Evolutionary conservation across 176 grass and related monocot genomes (phyloP), one percentile per base, ranked within the genome.

Genomic region (Oryza glaberrima): DNA sequence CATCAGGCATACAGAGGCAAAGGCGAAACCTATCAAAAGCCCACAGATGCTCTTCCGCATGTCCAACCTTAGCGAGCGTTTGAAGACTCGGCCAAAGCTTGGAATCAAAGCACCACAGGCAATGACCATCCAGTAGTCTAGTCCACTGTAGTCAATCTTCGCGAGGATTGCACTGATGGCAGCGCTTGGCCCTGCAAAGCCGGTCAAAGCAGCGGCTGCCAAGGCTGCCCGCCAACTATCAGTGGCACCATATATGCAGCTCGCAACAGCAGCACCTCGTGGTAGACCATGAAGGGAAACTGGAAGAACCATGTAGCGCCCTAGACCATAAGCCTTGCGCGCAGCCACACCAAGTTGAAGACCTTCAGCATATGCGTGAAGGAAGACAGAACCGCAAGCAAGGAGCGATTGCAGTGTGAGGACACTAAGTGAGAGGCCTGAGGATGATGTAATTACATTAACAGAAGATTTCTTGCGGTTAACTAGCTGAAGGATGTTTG

Each of bases 81-180:
- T 91, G 52, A 98, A 94, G 43, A 98, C 86, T 5, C 70, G 88
- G 15, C 82, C 73, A 92, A 95, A 98, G 72, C 93, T 91, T 3
- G 96, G 96, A 67, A 98, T 52, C 32, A 98, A 58, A 60, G 94
- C 86, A 22, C 96, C 96, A 19, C 96, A 98, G 0, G 96, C 91
- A 32, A 95, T 87, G 51, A 95, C 93, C 96, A 98, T 95, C 87
- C 89, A 98, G 38, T 95, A 95, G 86, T 98, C 93, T 0, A 98
- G 85, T 35, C 96, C 91, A 52, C 60, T 78, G 11, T 98, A 98
- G 81, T 93, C 90, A 16, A 98, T 94, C 76, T 92, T 92, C 0
- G 93, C 83, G 13, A 98, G 83, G 73, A 98, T 98, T 13, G 96
- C 93, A 4, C 93, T 83, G 45, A 98, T 95, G 46, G 96, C 96